Evolutionary conservation across 2,329 filamentous ascomycete genomes (phyloP).

Genomic region (Claviceps digitariae): DNA sequence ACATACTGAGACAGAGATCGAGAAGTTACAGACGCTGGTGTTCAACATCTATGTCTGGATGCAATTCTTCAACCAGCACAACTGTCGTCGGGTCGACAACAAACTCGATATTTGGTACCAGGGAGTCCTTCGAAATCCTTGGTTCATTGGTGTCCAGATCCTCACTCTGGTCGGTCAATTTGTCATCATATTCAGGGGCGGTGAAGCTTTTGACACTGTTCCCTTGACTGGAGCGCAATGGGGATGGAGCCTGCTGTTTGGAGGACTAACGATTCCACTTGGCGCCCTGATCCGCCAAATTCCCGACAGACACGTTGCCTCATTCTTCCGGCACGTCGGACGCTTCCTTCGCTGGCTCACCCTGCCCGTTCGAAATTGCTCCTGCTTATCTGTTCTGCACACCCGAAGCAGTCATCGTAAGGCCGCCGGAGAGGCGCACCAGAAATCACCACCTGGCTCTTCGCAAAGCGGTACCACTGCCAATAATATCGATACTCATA

Average conservation of each 20-base stretch:
- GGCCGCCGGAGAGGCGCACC: conserved; percentile 10
- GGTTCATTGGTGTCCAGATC: conserved; percentile 57
- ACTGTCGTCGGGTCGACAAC: conserved; percentile 68
- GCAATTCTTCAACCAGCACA: conserved; percentile 80
- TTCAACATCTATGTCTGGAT: conserved; percentile 86
- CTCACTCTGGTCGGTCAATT: conserved; percentile 58
- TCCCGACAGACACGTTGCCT: conserved; percentile 21
- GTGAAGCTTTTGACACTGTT: conserved; percentile 49
- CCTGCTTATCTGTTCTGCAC: conserved; percentile 10
- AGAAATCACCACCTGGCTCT: conserved; percentile 13
- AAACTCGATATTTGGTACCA: conserved; percentile 69
- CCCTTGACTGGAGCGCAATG: conserved; percentile 51
- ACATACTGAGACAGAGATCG: conserved; percentile 20
- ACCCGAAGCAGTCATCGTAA: conserved; percentile 10
- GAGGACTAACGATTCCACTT: conserved; percentile 53
- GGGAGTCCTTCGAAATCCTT: conserved; percentile 58
- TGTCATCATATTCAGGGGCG: conserved; percentile 59
- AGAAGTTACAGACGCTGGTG: conserved; percentile 47
- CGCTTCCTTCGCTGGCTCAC: conserved; percentile 8
- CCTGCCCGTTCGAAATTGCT: conserved; percentile 11
- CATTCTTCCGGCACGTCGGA: conserved; percentile 15
- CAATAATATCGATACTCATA: neutral
- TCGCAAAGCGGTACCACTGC: neutral
- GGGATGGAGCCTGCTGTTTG: conserved; percentile 57
- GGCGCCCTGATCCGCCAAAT: conserved; percentile 28